Evolutionary conservation across 352 stramenopile species (phyloP), one percentile per base, ranked within the genome.

Genomic region (Globisporangium irregulare): DNA sequence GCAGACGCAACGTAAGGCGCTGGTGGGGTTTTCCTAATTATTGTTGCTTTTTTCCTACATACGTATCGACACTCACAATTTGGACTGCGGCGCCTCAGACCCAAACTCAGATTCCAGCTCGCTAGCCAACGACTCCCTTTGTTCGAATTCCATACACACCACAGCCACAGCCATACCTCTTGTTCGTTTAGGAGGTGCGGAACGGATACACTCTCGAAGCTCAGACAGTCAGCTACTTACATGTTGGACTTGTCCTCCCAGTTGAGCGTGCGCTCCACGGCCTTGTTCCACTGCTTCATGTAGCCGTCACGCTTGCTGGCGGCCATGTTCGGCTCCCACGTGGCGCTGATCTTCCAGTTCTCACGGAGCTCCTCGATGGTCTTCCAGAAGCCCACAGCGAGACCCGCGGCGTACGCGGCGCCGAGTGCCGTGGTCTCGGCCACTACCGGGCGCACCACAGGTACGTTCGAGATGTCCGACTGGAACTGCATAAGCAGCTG

Each of bases 401-500:
- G 82, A 69, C 98, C 98, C 7, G 97, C 97, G 34, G 95, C 97
- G 74, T 98, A 99, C 0, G 96, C 97, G 2, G 97, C 97, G n/a
- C 98, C 98, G 24, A 99, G 79, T 1, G 95, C 93, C 22, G 98
- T 99, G n/a, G 97, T 99, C 80, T 99, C 98, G 10, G 93, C 86
- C 41, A 99, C 89, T 10, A 94, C 85, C 0, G 97, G 97, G 59
- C 92, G 91, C 9, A 99, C 81, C 5, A 99, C 97, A 0, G 89
- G 82, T 53, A 95, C 90, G 68, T 98, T 92, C 25, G 99, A 83
- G 25, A 99, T 90, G 73, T 99, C 96, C 55, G 92, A 91, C 82
- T 99, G 97, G 82, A 99, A 99, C 76, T 99, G 97, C 95, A 99
- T 98, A 29, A 99, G 77, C 55, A 98, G 82, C 64, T 95, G 76